Evolutionary conservation across 2,329 filamentous ascomycete genomes (phyloP).

Genomic region (Diaporthe australafricana): DNA sequence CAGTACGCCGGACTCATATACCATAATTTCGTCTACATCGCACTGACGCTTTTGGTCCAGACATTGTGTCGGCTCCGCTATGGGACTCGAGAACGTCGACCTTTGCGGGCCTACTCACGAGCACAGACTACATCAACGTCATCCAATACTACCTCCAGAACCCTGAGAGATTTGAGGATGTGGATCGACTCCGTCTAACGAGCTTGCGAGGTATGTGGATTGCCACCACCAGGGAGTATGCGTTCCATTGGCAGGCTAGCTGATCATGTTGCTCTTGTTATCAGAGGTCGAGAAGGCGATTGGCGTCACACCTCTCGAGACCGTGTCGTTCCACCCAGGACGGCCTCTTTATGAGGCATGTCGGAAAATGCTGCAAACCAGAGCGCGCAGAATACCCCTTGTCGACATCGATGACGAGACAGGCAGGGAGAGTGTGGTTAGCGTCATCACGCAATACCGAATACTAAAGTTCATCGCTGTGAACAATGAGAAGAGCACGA

Average conservation of each 20-base stretch:
- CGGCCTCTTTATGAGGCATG: slow-evolving; percentile 95
- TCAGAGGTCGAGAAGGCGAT: slow-evolving; percentile 95
- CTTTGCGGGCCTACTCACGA: slow-evolving; percentile 94
- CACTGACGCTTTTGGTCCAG: slow-evolving; percentile 57
- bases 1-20: slow-evolving; percentile 63
- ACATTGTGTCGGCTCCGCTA: slow-evolving; percentile 95
- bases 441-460: slow-evolving; percentile 96
- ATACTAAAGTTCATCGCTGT: slow-evolving; percentile 99
- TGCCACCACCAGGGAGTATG: slow-evolving; percentile 17
- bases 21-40: background rate
- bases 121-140: slow-evolving; percentile 97
- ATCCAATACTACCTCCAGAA: slow-evolving; percentile 99
- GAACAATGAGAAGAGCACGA: slow-evolving; percentile 86
- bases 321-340: slow-evolving; percentile 93
- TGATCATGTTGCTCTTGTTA: slow-evolving; percentile 18
- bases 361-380: slow-evolving; percentile 91
- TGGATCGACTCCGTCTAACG: slow-evolving; percentile 93
- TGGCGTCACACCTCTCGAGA: slow-evolving; percentile 90
- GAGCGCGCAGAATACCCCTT: slow-evolving; percentile 91
- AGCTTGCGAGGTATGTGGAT: slow-evolving; percentile 81
- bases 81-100: slow-evolving; percentile 96
- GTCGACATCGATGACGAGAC: slow-evolving; percentile 97
- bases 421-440: slow-evolving; percentile 90
- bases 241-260: slow-evolving; percentile 28
- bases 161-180: slow-evolving; percentile 86